Conservation (phyloP, 805 yeast species). For the Metschnikowia cubensis region DNA sequence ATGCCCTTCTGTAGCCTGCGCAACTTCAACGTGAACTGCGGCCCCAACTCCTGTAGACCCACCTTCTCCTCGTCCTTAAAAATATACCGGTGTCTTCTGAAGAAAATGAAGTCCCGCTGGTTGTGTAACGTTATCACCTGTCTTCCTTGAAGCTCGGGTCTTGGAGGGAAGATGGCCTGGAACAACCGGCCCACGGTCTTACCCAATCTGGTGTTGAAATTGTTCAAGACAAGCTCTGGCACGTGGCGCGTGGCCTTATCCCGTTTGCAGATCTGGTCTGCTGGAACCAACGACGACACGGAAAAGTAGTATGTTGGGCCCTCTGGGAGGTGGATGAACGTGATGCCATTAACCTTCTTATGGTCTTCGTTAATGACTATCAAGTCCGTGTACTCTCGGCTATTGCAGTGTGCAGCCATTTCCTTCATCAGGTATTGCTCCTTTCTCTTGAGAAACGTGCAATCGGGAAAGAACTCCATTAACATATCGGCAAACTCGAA, state of each 20-base stretch:
- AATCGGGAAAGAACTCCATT: slow-evolving; percentile 79
- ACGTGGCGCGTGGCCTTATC: slow-evolving; percentile 87
- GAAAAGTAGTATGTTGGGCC: slow-evolving; percentile 96
- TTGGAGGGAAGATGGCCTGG: slow-evolving; percentile 87
- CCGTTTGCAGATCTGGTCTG: slow-evolving; percentile 76
- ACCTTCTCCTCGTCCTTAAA: slow-evolving; percentile 88
- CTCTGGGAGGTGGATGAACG: slow-evolving; percentile 88
- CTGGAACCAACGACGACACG: slow-evolving; percentile 68
- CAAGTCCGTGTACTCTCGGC: slow-evolving; percentile 83
- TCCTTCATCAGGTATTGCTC: slow-evolving; percentile 80
- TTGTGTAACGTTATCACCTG: slow-evolving; percentile 95
- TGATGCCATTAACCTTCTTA: slow-evolving; percentile 84
- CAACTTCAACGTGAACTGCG: slow-evolving; percentile 87
- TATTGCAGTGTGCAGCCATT: slow-evolving; percentile 77
- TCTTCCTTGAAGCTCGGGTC: slow-evolving; percentile 91
- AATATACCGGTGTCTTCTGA: slow-evolving; percentile 90
- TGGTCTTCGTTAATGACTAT: slow-evolving; percentile 91
- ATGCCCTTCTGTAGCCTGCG: slow-evolving; percentile 90
- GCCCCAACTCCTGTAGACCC: slow-evolving; percentile 94
- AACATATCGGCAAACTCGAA: slow-evolving; percentile 86
- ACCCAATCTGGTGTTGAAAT: slow-evolving; percentile 89
- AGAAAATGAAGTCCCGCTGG: slow-evolving; percentile 92
- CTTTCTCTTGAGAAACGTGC: slow-evolving; percentile 83
- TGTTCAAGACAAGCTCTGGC: slow-evolving; percentile 89
- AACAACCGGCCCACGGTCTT: slow-evolving; percentile 88